Evolutionary conservation across 139 green algal genomes (phyloP).

Genomic region (Chloropicon primus): DNA sequence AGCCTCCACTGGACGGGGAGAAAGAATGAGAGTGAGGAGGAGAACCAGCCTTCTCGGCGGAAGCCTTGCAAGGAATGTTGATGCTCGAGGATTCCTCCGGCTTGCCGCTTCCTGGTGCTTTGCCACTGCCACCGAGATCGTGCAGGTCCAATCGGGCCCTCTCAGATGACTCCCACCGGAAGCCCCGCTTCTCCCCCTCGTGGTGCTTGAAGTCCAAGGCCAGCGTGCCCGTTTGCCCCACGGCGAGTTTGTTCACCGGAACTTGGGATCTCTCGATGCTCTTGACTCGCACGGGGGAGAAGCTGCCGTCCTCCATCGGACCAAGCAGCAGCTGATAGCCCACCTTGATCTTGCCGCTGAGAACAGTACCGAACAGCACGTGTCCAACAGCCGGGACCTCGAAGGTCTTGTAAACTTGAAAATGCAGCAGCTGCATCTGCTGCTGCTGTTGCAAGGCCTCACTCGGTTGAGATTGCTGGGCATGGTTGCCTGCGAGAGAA

Average conservation of each 20-base stretch:
- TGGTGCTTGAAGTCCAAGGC: too few species aligned
- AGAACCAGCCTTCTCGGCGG: too few species aligned
- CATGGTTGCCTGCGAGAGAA: too few species aligned
- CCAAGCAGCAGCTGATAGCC: constrained; percentile 51
- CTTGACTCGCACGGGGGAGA: constrained; percentile 35
- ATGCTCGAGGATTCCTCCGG: not conserved
- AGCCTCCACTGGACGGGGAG: not conserved
- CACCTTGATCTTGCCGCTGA: constrained; percentile 37
- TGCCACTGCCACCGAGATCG: too few species aligned
- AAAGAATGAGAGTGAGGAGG: not conserved
- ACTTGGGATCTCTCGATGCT: constrained; percentile 53
- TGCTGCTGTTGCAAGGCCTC: not conserved
- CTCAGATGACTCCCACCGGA: too few species aligned
- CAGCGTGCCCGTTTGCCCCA: constrained; percentile 47
- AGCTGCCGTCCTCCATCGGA: constrained; percentile 35
- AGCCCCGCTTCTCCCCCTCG: too few species aligned
- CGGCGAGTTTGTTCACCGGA: constrained; percentile 33
- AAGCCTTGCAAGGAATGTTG: not conserved
- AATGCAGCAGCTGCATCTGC: constrained; percentile 23
- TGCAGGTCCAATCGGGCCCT: too few species aligned
- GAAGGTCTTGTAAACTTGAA: constrained; percentile 63
- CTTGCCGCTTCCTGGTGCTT: too few species aligned
- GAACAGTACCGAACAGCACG: constrained; percentile 56
- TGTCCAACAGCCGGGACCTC: constrained; percentile 53
- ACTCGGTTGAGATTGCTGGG: too few species aligned